phyloP scores from a whole-genome alignment of 345 rosid genomes.

The Nephelium lappaceum region DNA sequence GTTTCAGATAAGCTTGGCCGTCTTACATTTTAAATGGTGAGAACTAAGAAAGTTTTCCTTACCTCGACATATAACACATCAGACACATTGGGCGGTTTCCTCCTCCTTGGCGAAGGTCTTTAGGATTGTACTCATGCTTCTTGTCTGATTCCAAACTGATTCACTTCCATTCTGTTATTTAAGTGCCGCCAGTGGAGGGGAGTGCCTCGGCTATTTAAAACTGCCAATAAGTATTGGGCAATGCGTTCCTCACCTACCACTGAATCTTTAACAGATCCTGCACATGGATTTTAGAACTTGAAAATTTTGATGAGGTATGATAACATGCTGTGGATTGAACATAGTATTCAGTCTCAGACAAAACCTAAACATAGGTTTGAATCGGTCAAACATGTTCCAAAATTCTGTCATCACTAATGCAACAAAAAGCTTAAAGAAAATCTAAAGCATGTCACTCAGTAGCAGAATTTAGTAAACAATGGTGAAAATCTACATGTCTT shows the following conservation, averaged over 20 bases:
- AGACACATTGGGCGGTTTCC: constrained; percentile 56
- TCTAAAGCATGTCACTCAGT: background rate
- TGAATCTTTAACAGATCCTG: constrained; percentile 93
- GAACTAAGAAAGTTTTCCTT: constrained; percentile 12
- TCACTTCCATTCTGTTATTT: constrained; percentile 51
- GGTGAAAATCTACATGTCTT: background rate
- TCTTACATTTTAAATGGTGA: background rate
- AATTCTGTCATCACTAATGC: background rate
- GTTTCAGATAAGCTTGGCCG: background rate
- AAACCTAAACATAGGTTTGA: background rate
- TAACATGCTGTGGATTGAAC: background rate
- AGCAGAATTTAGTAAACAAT: background rate
- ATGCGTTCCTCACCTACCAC: constrained; percentile 95
- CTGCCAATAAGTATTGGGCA: constrained; percentile 76
- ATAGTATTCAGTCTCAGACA: background rate
- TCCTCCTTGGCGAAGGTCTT: constrained; percentile 57
- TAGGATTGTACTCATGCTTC: constrained; percentile 58
- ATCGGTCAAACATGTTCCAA: background rate
- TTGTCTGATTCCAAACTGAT: constrained; percentile 39
- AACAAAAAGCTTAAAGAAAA: background rate
- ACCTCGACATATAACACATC: constrained; percentile 77
- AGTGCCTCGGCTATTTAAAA: constrained; percentile 79
- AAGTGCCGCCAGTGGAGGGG: constrained; percentile 82
- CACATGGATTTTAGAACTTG: constrained; percentile 18
- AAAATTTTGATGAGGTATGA: background rate